phyloP scores from a whole-genome alignment of 306 rosid genomes.

The apple (Malus domestica) region ASM211411v1 NC_041789.1:27453501-27454000 shows the following conservation, averaged over 20 bases:
- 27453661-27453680: slow-evolving; percentile 69
- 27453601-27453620: slow-evolving; percentile 69
- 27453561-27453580: slow-evolving; percentile 61
- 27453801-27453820: slow-evolving; percentile 73
- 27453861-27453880: slow-evolving; percentile 55
- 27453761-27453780: slow-evolving; percentile 66
- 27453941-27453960: slow-evolving; percentile 57
- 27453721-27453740: slow-evolving; percentile 63
- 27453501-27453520: slow-evolving; percentile 56
- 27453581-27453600: slow-evolving; percentile 44
- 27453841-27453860: slow-evolving; percentile 62
- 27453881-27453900: slow-evolving; percentile 50
- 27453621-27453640: slow-evolving; percentile 88
- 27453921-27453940: slow-evolving; percentile 56
- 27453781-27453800: slow-evolving; percentile 71
- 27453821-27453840: slow-evolving; percentile 46
- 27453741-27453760: slow-evolving; percentile 48
- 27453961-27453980: slow-evolving; percentile 77
- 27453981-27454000: slow-evolving; percentile 43
- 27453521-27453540: slow-evolving; percentile 43
- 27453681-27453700: slow-evolving; percentile 91
- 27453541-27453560: slow-evolving; percentile 59
- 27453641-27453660: slow-evolving; percentile 49
- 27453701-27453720: slow-evolving; percentile 80
- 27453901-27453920: slow-evolving; percentile 53